Evolutionary conservation across 2,329 filamentous ascomycete genomes (phyloP), one percentile per base, ranked within the genome.

Genomic region (Diplodia scrobiculata): DNA sequence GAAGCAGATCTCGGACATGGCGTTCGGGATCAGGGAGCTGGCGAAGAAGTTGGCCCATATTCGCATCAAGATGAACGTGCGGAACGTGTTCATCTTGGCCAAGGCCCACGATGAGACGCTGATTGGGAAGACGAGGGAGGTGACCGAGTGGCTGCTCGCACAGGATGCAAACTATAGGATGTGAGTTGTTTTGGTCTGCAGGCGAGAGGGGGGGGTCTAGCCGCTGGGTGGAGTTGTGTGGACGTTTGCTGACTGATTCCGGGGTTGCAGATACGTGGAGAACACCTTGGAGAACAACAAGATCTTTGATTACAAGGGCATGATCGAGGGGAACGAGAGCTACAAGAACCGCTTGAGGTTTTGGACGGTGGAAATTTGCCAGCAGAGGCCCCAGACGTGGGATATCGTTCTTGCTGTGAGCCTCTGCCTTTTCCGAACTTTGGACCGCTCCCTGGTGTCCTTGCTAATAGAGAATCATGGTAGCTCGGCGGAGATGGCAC

Each of bases 1-100:
- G 81, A 92, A 91, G 76, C 92, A 99, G 78, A 83, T 99, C 50
- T 92, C 90, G 14, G 95, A 98, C 72, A 98, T 99, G 94, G 93
- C 94, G 0, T 93, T 94, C 87, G 93, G 94, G 29, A 95, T 98
- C 67, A 85, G 95, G 55, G 92, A 97, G 78, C 81, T 99, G 67
- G 94, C 91, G 34, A 90, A 96, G 73, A 89, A 91, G 68, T 80
- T 98, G 67, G 91, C 91, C 62, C 92, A 88, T 77, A 88, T 98
- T 75, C 87, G 89, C 67, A 83, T 99, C 68, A 91, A 89, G 75
- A 87, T 97, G 70, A 89, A 89, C 63, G 91, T 96, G 70, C 87
- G 87, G 75, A 90, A 86, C 66, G 88, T 99, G 34, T 96, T 98
- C 73, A 80, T 99, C 36, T 81, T 99, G 58, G 96, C 92, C 50